These are phyloP conservation scores for Naumovozyma baii DNA, from an alignment of 805 yeast species.

Conservation along the genomic window DNA sequence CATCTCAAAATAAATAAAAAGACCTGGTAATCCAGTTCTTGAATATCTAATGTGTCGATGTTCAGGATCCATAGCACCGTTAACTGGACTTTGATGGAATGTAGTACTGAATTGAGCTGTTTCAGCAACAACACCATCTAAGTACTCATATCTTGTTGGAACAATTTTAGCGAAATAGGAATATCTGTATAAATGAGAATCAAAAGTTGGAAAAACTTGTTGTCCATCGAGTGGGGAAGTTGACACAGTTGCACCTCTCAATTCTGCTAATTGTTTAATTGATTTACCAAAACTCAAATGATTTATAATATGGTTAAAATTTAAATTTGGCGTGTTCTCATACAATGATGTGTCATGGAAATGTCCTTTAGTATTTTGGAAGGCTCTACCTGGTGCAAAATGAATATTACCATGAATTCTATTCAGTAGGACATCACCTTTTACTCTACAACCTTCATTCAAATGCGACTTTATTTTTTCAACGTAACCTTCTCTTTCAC, in stretches of 20 bases:
- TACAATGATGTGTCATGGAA: conserved; percentile 78
- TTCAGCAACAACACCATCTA: conserved; percentile 42
- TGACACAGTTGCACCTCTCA: conserved; percentile 33
- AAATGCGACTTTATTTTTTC: conserved; percentile 46
- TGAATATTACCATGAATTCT: conserved; percentile 86
- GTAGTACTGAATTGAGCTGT: conserved; percentile 90
- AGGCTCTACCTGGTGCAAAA: conserved; percentile 92
- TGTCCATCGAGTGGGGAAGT: conserved; percentile 66
- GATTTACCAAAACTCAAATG: conserved; percentile 71
- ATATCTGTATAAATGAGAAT: conserved; percentile 51
- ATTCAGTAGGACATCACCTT: conserved; percentile 70
- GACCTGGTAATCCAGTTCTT: conserved; percentile 89
- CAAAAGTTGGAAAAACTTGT: conserved; percentile 19
- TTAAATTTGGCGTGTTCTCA: conserved; percentile 48
- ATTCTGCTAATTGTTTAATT: conserved; percentile 3
- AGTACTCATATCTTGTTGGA: conserved; percentile 71
- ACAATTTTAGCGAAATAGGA: conserved; percentile 84
- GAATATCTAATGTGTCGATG: conserved; percentile 78
- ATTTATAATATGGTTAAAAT: conserved; percentile 69
- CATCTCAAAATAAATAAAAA: conserved; percentile 80
- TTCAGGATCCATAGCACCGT: conserved; percentile 83
- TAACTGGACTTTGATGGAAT: conserved; percentile 73
- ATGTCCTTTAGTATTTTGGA: conserved; percentile 46
- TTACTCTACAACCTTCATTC: conserved; percentile 79
- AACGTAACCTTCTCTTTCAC: conserved; percentile 84